A percentile compares a stretch with the other conserved stretches of the same genome.
Conservation (phyloP, 2,329 filamentous ascomycete genomes). For the Claviceps fusiformis region DNA sequence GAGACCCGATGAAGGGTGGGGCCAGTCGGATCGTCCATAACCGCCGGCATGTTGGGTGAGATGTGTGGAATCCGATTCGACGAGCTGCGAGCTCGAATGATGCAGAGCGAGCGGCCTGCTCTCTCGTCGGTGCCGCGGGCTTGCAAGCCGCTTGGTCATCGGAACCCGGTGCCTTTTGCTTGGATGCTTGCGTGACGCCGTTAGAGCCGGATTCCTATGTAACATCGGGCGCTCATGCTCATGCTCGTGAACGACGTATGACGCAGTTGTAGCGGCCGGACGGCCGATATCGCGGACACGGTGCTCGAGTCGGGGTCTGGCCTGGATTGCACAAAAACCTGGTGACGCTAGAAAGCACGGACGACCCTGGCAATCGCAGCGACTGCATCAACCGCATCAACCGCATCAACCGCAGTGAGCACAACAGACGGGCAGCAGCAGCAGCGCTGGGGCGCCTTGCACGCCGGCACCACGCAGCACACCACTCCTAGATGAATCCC, state of each 20-base stretch:
- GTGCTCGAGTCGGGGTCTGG: too few relatives aligned
- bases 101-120: not conserved
- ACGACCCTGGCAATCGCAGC: too few relatives aligned
- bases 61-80: not conserved
- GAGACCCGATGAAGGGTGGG: constrained; percentile 58
- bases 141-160: not conserved
- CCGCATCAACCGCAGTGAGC: not conserved
- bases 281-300: too few relatives aligned
- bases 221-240: not conserved
- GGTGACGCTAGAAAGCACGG: too few relatives aligned
- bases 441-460: not conserved
- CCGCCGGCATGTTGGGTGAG: constrained; percentile 46
- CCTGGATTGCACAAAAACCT: too few relatives aligned
- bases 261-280: not conserved
- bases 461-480: not conserved
- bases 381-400: too few relatives aligned
- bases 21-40: constrained; percentile 62
- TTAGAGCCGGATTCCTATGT: not conserved
- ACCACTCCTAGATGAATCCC: not conserved
- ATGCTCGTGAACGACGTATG: not conserved
- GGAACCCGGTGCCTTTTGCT: not conserved
- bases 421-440: not conserved
- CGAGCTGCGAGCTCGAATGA: not conserved
- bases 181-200: not conserved
- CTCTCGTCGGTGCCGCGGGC: not conserved